A percentile compares a stretch with the other conserved stretches of the same genome.
Conservation (phyloP, 2,329 filamentous ascomycete species). For the Pestalotiopsis sp. region DNA sequence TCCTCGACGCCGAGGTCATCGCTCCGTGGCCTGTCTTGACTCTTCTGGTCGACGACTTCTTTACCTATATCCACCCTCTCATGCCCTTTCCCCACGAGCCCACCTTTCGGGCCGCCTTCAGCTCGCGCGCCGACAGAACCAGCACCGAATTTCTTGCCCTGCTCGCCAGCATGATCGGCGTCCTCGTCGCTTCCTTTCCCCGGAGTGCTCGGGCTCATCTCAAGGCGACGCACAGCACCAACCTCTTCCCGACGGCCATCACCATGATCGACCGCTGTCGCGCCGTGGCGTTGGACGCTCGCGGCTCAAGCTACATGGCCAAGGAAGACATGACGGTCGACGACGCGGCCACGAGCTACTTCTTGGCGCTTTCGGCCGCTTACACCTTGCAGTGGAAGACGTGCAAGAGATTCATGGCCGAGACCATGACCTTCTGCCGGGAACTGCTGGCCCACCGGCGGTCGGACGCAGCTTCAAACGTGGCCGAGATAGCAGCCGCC, state of each 20-base stretch:
- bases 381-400: slow-evolving; percentile 71
- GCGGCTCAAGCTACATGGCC: slow-evolving; percentile 51
- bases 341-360: slow-evolving; percentile 75
- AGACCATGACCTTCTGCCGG: slow-evolving; percentile 70
- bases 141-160: slow-evolving; percentile 71
- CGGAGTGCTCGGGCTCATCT: slow-evolving; percentile 71
- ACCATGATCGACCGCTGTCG: slow-evolving; percentile 73
- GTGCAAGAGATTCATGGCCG: slow-evolving; percentile 73
- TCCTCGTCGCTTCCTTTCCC: slow-evolving; percentile 76
- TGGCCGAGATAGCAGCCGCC: slow-evolving; percentile 37
- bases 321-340: slow-evolving; percentile 59
- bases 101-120: slow-evolving; percentile 72
- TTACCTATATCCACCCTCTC: slow-evolving; percentile 79
- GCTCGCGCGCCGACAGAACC: slow-evolving; percentile 66
- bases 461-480: slow-evolving; percentile 36
- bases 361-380: slow-evolving; percentile 66
- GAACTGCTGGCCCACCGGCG: slow-evolving; percentile 67
- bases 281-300: slow-evolving; percentile 67
- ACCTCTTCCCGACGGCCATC: slow-evolving; percentile 69
- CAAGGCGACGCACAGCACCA: slow-evolving; percentile 65
- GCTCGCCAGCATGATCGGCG: slow-evolving; percentile 73
- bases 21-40: slow-evolving; percentile 70
- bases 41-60: slow-evolving; percentile 78
- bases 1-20: slow-evolving; percentile 69
- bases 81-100: slow-evolving; percentile 80